phyloP scores from a whole-genome alignment of 2,329 filamentous ascomycete genomes.

The Fusarium euwallaceae region DNA sequence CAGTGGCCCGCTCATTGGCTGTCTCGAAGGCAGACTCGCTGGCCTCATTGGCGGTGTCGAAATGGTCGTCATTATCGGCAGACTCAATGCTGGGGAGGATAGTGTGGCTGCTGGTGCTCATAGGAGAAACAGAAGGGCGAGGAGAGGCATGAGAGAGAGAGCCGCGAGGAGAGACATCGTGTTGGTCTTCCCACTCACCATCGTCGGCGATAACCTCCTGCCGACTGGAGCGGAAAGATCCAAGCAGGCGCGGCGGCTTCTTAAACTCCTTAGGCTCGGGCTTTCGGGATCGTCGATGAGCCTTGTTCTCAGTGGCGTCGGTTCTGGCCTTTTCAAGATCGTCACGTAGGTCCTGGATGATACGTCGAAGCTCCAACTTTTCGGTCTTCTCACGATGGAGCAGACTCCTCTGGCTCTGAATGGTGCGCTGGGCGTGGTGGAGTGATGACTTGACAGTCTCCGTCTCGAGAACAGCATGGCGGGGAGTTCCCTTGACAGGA shows the following conservation, averaged over 20 bases:
- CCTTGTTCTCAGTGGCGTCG: constrained; percentile 58
- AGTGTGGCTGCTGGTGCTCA: constrained; percentile 37
- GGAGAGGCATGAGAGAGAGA: constrained; percentile 34
- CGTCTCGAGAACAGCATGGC: constrained; percentile 91
- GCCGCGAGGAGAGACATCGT: constrained; percentile 46
- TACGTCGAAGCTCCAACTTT: constrained; percentile 93
- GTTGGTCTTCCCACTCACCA: constrained; percentile 89
- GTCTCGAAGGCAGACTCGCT: constrained; percentile 75
- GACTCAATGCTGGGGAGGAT: constrained; percentile 28
- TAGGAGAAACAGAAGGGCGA: constrained; percentile 33
- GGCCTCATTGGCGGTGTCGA: constrained; percentile 86
- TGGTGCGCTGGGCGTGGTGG: constrained; percentile 94
- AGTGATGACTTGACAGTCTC: constrained; percentile 96
- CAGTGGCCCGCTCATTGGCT: constrained; percentile 83
- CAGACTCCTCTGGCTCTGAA: constrained; percentile 93
- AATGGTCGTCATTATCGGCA: constrained; percentile 71
- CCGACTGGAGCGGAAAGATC: constrained; percentile 77
- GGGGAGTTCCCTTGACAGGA: constrained; percentile 89
- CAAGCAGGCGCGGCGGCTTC: constrained; percentile 83
- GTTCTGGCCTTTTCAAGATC: constrained; percentile 82
- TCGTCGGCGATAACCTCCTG: constrained; percentile 87
- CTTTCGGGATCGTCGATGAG: constrained; percentile 74
- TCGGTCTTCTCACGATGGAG: constrained; percentile 99
- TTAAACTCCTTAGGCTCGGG: constrained; percentile 78
- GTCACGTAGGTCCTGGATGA: constrained; percentile 94